phyloP scores from a whole-genome alignment of 345 rosid species.

The Aquilaria yunnanensis region DNA sequence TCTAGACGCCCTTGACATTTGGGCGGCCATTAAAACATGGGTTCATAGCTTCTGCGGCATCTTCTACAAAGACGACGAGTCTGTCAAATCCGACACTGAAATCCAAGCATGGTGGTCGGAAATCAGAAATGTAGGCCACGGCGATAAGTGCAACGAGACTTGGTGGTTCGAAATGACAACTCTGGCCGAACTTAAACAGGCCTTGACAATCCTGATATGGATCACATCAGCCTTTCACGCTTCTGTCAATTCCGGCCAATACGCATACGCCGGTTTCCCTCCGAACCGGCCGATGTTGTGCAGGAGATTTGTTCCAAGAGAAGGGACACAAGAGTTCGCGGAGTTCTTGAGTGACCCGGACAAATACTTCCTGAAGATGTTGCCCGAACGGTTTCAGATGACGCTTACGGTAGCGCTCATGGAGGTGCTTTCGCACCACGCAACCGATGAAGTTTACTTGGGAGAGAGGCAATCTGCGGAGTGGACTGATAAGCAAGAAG shows the following conservation, averaged over 20 bases:
- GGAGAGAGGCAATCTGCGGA: slow-evolving; percentile 34
- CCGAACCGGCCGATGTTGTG: slow-evolving; percentile 43
- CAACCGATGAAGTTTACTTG: slow-evolving; percentile 45
- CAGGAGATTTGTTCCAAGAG: slow-evolving; percentile 38
- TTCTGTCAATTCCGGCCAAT: slow-evolving; percentile 50
- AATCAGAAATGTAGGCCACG: slow-evolving; percentile 45
- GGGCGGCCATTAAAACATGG: slow-evolving; percentile 49
- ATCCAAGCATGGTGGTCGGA: slow-evolving; percentile 69
- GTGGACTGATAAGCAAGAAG: slow-evolving; percentile 34
- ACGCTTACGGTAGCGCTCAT: slow-evolving; percentile 33
- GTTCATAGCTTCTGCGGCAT: slow-evolving; percentile 40
- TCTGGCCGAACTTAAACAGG: slow-evolving; percentile 24
- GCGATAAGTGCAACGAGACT: slow-evolving; percentile 36
- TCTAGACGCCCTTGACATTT: slow-evolving; percentile 53
- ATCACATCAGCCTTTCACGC: slow-evolving; percentile 55
- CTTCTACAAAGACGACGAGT: slow-evolving; percentile 41
- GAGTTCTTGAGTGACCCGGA: slow-evolving; percentile 37
- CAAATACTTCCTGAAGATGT: slow-evolving; percentile 29
- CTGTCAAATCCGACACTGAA: slow-evolving; percentile 38
- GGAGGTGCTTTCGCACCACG: slow-evolving; percentile 44
- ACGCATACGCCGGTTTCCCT: slow-evolving; percentile 52
- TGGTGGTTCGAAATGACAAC: slow-evolving; percentile 46
- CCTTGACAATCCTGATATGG: slow-evolving; percentile 57
- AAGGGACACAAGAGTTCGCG: slow-evolving; percentile 36
- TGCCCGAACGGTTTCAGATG: slow-evolving; percentile 44